Conservation (phyloP, 768 basidiomycete genomes). For the Russula sp. region DNA sequence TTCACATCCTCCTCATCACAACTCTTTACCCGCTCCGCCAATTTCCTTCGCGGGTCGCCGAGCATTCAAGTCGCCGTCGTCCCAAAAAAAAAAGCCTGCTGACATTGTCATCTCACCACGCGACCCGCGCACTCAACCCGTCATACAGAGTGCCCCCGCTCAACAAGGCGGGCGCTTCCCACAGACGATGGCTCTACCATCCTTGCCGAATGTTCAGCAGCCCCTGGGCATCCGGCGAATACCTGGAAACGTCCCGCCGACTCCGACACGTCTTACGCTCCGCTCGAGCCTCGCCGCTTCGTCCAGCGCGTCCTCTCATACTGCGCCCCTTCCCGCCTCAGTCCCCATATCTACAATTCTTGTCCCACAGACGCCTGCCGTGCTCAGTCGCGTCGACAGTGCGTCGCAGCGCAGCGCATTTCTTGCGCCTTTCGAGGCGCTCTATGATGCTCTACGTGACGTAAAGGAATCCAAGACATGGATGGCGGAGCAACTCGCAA, state of each 20-base stretch:
- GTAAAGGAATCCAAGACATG: conserved; percentile 72
- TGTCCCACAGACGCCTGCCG: conserved; percentile 65
- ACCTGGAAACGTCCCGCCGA: conserved; percentile 24
- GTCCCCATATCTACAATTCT: conserved; percentile 62
- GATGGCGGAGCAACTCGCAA: conserved; percentile 67
- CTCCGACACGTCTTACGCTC: conserved; percentile 23
- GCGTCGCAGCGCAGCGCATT: conserved; percentile 68
- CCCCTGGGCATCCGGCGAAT: conserved; percentile 14
- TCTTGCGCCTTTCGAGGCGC: conserved; percentile 73
- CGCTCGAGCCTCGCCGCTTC: conserved; percentile 26
- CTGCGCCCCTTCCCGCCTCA: conserved; percentile 39
- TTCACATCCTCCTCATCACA: conserved; percentile 26
- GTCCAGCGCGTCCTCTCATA: conserved; percentile 13
- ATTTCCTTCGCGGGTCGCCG: conserved; percentile 76
- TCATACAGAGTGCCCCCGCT: conserved; percentile 74
- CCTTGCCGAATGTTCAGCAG: conserved; percentile 21
- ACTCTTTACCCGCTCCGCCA: conserved; percentile 60
- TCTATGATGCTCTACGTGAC: conserved; percentile 81
- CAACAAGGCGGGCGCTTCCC: conserved; percentile 41
- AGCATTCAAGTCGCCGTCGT: conserved; percentile 51
- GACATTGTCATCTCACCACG: conserved; percentile 74
- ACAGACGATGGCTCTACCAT: conserved; percentile 20
- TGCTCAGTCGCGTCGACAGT: conserved; percentile 55
- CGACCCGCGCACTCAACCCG: conserved; percentile 49
- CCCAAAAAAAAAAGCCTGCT: conserved; percentile 60